Conservation (phyloP, 345 rosid genomes). For the Salix koriyanagi region DNA sequence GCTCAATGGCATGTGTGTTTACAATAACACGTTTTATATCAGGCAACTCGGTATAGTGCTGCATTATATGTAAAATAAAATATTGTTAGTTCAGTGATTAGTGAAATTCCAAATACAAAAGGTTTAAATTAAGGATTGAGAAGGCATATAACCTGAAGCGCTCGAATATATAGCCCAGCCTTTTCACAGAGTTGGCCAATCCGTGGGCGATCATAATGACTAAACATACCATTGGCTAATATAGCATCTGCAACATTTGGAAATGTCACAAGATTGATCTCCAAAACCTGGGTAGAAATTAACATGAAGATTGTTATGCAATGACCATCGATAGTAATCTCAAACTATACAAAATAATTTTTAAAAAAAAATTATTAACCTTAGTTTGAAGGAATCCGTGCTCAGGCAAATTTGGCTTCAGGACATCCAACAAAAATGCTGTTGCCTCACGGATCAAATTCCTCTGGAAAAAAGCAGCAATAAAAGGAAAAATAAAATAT, state of each 20-base stretch:
- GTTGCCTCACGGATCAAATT: constrained; percentile 94
- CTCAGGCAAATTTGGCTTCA: constrained; percentile 89
- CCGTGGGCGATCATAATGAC: constrained; percentile 27
- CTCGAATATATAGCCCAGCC: constrained; percentile 24
- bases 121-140: background rate
- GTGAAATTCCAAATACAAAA: background rate
- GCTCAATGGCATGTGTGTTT: constrained; percentile 96
- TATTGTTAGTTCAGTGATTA: background rate
- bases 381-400: constrained; percentile 84
- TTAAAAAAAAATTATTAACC: constrained; percentile 34
- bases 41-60: constrained; percentile 87
- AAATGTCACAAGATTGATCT: constrained; percentile 26
- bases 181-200: constrained; percentile 27
- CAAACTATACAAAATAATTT: background rate
- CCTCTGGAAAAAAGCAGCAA: constrained; percentile 43
- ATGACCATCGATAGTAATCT: background rate
- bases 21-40: constrained; percentile 97
- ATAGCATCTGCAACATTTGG: constrained; percentile 30
- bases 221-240: constrained; percentile 28
- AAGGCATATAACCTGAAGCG: constrained; percentile 14
- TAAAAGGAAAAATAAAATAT: background rate
- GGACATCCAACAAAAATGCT: constrained; percentile 83
- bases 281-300: constrained; percentile 14
- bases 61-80: constrained; percentile 26
- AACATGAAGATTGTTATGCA: background rate